Percentiles rank a stretch among this genome's conserved stretches.
phyloP scores from a whole-genome alignment of 2,329 filamentous ascomycete species.

The Alternaria alternata region DNA sequence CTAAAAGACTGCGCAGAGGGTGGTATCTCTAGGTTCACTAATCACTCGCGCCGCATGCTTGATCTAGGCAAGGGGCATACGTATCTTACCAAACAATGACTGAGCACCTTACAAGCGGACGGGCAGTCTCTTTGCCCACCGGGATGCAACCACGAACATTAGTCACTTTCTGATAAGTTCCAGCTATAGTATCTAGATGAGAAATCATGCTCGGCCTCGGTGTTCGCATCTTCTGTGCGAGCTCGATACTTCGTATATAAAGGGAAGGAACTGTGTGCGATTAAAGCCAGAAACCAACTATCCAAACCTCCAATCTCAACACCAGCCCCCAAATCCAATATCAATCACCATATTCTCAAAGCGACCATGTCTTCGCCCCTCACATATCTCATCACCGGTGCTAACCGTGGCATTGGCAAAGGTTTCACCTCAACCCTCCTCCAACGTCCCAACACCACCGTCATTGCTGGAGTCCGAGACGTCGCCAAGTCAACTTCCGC shows the following conservation, averaged over 20 bases:
- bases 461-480: constrained; percentile 28
- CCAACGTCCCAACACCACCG: constrained; percentile 21
- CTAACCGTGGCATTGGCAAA: constrained; percentile 22
- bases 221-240: neutral
- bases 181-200: neutral
- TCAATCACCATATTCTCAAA: neutral
- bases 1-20: neutral
- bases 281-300: neutral
- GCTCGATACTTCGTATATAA: neutral
- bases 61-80: neutral
- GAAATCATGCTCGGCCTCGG: neutral
- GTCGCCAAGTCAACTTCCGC: neutral
- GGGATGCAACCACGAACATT: neutral
- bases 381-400: constrained; percentile 1
- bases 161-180: neutral
- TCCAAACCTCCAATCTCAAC: neutral
- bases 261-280: neutral
- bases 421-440: constrained; percentile 17
- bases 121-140: neutral
- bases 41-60: neutral
- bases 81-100: neutral
- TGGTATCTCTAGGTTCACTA: neutral
- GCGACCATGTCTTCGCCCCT: neutral
- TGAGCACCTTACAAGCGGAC: neutral
- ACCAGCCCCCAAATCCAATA: neutral